Percentiles rank a stretch among this genome's conserved stretches.
Conservation (phyloP, 352 stramenopile species). For the Phytopythium vexans region DNA sequence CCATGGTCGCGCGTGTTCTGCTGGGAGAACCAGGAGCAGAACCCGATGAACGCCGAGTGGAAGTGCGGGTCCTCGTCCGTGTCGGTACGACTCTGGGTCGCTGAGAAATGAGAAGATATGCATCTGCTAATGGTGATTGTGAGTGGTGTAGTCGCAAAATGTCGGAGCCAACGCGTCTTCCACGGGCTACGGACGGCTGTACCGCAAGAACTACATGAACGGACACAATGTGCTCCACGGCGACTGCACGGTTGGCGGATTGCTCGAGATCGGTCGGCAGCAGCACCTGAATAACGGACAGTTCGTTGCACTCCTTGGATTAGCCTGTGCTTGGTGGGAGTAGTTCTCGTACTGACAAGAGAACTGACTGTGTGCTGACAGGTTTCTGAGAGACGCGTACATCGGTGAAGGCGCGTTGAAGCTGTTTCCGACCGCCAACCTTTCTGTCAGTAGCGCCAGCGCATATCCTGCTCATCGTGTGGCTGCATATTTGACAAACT, state of each 20-base stretch:
- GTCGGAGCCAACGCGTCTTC: conserved; percentile 39
- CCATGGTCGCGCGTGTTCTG: conserved; percentile 75
- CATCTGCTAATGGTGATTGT: background rate
- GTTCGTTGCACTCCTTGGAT: conserved; percentile 21
- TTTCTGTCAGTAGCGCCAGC: conserved; percentile 39
- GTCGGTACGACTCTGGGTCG: conserved; percentile 35
- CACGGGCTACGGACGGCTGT: conserved; percentile 65
- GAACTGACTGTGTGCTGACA: conserved; percentile 4
- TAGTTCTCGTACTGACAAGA: background rate
- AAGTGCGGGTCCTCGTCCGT: conserved; percentile 68
- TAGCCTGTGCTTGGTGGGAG: background rate
- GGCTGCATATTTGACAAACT: background rate
- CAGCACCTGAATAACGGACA: conserved; percentile 77
- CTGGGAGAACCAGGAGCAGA: conserved; percentile 68
- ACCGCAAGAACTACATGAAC: conserved; percentile 76
- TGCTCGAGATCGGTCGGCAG: conserved; percentile 67
- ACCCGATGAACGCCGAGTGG: conserved; percentile 73
- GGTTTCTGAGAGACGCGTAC: conserved; percentile 66
- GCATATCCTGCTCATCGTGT: background rate
- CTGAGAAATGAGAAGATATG: background rate
- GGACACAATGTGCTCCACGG: conserved; percentile 75
- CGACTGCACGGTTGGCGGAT: conserved; percentile 67
- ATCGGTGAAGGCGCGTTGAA: conserved; percentile 66
- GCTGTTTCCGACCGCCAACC: conserved; percentile 63
- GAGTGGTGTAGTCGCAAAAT: conserved; percentile 54